Conservation (phyloP, 225 moss, liverwort and hornwort genomes). For the Sphagnum contortum region DNA sequence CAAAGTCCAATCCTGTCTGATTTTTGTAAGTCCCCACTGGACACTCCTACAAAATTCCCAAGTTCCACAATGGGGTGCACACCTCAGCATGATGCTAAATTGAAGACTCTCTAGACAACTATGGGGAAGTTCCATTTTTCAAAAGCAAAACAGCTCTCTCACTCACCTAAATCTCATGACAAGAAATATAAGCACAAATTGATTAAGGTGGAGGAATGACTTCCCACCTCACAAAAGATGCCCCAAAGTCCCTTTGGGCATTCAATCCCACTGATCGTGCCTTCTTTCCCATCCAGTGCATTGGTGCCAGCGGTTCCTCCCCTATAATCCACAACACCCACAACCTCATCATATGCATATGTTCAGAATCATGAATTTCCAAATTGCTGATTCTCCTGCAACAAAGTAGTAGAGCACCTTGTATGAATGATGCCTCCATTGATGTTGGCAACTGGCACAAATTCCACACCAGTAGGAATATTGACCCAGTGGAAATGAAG, state of each 20-base stretch:
- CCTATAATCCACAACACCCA: conserved; percentile 20
- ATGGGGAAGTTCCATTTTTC: too few relatives aligned
- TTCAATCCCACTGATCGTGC: conserved; percentile 70
- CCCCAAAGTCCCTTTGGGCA: conserved; percentile 90
- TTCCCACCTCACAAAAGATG: conserved; percentile 86
- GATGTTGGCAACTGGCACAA: conserved; percentile 61
- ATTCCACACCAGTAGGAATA: conserved; percentile 82
- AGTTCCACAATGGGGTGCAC: too few relatives aligned
- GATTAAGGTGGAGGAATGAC: background rate
- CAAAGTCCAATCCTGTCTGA: conserved; percentile 52
- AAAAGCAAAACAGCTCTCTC: too few relatives aligned
- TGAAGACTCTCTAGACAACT: too few relatives aligned
- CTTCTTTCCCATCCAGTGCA: conserved; percentile 58
- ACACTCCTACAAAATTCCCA: conserved; percentile 62
- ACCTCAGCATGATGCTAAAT: too few relatives aligned
- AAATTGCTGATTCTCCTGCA: conserved; percentile 1
- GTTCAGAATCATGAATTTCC: background rate
- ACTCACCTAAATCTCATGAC: too few relatives aligned
- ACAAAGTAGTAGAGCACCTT: conserved; percentile 31
- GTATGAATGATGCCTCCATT: conserved; percentile 63
- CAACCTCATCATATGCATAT: background rate
- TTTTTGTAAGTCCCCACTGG: conserved; percentile 91
- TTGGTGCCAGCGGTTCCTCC: conserved; percentile 66
- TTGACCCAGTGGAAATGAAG: conserved; percentile 98
- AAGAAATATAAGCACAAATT: too few relatives aligned